Evolutionary conservation across 768 basidiomycete species (phyloP).

Genomic region (Leccinum fibrillosum): DNA sequence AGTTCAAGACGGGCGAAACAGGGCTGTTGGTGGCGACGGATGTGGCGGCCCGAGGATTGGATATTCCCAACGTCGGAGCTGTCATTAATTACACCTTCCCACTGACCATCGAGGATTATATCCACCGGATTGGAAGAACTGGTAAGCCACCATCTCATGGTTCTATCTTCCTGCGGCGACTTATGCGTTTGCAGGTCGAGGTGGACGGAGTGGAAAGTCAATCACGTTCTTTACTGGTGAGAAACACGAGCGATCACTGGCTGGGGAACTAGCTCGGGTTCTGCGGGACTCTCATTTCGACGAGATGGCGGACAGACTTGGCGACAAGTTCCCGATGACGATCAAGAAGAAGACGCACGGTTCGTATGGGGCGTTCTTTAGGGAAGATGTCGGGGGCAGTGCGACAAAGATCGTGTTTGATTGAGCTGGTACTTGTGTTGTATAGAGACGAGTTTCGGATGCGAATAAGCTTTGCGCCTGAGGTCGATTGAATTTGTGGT

Average conservation of each 20-base stretch:
- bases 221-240: conserved; percentile 98
- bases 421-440: conserved; percentile 24
- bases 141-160: conserved; percentile 40
- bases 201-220: conserved; percentile 84
- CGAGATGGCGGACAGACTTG: conserved; percentile 57
- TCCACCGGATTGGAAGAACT: conserved; percentile 88
- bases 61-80: conserved; percentile 92
- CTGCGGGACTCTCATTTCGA: conserved; percentile 84
- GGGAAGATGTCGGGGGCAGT: conserved; percentile 55
- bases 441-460: neutral
- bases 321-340: conserved; percentile 86
- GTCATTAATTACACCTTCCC: conserved; percentile 99
- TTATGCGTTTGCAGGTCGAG: conserved; percentile 60
- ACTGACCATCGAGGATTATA: conserved; percentile 90
- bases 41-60: conserved; percentile 94
- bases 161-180: neutral
- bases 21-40: conserved; percentile 93
- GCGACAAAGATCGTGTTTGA: conserved; percentile 79
- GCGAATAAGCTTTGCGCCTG: neutral
- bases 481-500: neutral
- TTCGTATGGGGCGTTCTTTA: conserved; percentile 84
- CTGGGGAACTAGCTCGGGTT: conserved; percentile 91
- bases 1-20: conserved; percentile 79
- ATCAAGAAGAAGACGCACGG: conserved; percentile 96
- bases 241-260: conserved; percentile 76